These are phyloP conservation scores for Alnus rubra DNA, from an alignment of 306 rosid genomes.

Conservation along the genomic window DNA sequence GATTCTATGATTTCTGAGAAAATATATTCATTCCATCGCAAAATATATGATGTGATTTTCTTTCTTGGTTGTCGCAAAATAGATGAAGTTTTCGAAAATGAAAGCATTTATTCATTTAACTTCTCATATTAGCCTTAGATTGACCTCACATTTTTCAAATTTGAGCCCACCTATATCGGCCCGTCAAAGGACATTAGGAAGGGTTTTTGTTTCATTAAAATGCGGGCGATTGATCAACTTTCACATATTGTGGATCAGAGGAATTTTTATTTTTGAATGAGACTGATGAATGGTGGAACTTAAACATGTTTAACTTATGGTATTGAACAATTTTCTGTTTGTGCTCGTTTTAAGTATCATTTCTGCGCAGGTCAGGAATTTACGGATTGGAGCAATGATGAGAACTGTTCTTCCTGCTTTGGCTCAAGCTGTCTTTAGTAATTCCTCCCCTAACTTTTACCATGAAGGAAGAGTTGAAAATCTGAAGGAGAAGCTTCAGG, in stretches of 20 bases:
- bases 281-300: slow-evolving; percentile 2
- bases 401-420: slow-evolving; percentile 84
- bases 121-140: background rate
- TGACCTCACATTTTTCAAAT: background rate
- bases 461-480: slow-evolving; percentile 52
- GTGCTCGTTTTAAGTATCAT: slow-evolving; percentile 16
- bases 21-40: background rate
- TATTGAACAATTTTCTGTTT: background rate
- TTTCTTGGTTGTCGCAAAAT: too few relatives aligned
- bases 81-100: background rate
- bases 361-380: slow-evolving; percentile 67
- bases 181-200: background rate
- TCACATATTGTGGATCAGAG: background rate
- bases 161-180: background rate
- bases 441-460: slow-evolving; percentile 44
- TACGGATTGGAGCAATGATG: slow-evolving; percentile 92
- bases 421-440: slow-evolving; percentile 80
- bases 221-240: background rate
- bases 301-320: background rate
- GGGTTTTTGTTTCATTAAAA: background rate
- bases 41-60: background rate
- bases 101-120: background rate
- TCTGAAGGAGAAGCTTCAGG: slow-evolving; percentile 84
- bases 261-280: background rate
- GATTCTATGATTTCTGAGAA: background rate